Base-by-base conservation (phyloP, 1,139 yeast genomes). In the Starmera stellimalicola region DNA sequence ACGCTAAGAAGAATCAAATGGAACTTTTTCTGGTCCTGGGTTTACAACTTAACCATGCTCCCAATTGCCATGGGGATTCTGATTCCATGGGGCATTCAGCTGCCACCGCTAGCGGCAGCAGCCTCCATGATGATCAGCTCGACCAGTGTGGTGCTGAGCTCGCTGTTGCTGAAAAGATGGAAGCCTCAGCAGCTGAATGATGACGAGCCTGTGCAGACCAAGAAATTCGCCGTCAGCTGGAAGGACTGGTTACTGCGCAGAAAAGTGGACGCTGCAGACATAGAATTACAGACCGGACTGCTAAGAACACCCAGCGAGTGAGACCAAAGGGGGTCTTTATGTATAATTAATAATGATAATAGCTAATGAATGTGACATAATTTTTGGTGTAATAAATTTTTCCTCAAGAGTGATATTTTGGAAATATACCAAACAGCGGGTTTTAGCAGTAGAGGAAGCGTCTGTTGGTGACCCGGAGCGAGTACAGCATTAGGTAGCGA, bases 11-110 rank as follows among this genome's bases (percentile, higher is more conserved):
- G 93, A 37, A 83, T 93, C 50, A 85, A 83, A 53, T 46, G 77
- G 51, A 93, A 93, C 51, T 76, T 91, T 39, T 51, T 84, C 30
- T 80, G 95, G 79, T 95, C 98, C 1, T 68, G 81, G 10, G 58
- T 87, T 27, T 93, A 93, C 58, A 93, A 93, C 49, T 39, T 83
- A 29, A 57, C 83, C 26, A 87, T 91, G 95, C 69, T 93, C 28
- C 99, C 98, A 3, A 73, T 91, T 51, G 96, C 98, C 1, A 88
- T 91, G 96, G 97, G 97, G 3, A 63, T 80, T 14, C 57, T 80
- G 36, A 65, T 88, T 31, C 95, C 95, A 3, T 77, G 82, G 54
- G 84, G 85, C 18, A 57, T 85, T 27, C 73, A 77, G 57, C 57
- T 80, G 44, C 81, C 91, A 36, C 95, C 95, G n/a, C 80, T 93